These are phyloP conservation scores for Prunus yedoensis DNA, from an alignment of 331 rosid genomes.

Conservation along the genomic window DNA sequence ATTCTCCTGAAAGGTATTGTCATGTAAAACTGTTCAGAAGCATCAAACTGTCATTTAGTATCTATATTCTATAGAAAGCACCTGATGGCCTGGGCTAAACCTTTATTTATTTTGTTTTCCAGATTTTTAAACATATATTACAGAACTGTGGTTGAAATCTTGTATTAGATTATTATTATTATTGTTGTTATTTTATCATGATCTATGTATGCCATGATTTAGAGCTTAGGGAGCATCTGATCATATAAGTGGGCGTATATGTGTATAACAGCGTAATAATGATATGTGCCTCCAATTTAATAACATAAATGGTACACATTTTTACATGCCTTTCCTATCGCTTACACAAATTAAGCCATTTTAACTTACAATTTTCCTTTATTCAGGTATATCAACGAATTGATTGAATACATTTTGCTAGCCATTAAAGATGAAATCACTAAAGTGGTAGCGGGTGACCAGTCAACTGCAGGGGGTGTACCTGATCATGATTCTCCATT, in stretches of 20 bases:
- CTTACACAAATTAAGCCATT: not conserved
- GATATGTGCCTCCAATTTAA: conserved; percentile 1
- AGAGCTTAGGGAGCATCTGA: not conserved
- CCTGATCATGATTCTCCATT: conserved; percentile 40
- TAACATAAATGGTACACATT: not conserved
- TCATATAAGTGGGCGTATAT: not conserved
- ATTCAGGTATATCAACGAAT: conserved; percentile 81
- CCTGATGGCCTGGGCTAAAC: not conserved
- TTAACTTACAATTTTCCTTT: conserved; percentile 19
- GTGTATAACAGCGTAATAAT: not conserved
- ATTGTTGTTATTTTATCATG: not conserved
- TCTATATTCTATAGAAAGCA: not conserved
- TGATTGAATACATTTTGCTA: conserved; percentile 69
- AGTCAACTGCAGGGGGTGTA: conserved; percentile 35
- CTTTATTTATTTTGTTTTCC: not conserved
- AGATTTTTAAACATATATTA: not conserved
- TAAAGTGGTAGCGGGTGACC: conserved; percentile 36
- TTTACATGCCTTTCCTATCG: conserved; percentile 15
- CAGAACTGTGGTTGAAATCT: not conserved
- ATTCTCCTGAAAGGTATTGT: not conserved
- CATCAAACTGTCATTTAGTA: not conserved
- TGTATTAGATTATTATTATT: not conserved
- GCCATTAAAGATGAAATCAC: conserved; percentile 48
- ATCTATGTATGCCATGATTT: not conserved
- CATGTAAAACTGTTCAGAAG: not conserved